Evolutionary conservation across 495 filamentous ascomycete genomes (phyloP).

Genomic region (Podospora australis): DNA sequence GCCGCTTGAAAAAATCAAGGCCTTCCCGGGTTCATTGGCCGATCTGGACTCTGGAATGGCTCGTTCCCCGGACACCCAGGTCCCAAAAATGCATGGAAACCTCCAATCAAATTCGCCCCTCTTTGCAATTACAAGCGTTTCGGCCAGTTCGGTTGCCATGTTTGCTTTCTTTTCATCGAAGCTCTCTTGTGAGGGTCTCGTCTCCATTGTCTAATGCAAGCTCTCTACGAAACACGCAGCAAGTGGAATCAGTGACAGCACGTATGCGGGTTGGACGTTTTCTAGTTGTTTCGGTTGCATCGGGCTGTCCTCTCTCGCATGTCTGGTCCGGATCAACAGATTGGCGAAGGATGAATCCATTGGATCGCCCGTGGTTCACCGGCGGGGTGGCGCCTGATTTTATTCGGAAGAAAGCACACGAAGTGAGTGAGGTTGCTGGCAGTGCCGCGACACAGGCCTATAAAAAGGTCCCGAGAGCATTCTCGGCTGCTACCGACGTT

Average conservation of each 20-base stretch:
- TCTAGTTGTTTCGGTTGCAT: not conserved
- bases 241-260: too few species aligned
- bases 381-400: conserved; percentile 1
- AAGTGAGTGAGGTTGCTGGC: conserved; percentile 1
- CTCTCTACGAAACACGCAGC: too few species aligned
- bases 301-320: not conserved
- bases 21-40: conserved; percentile 13
- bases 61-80: not conserved
- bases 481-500: conserved; percentile 8
- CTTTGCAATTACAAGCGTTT: conserved; percentile 9
- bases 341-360: conserved; percentile 2
- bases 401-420: too few species aligned
- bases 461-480: conserved; percentile 12
- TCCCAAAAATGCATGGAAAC: not conserved
- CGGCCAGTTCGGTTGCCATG: too few species aligned
- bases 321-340: not conserved
- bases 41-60: conserved; percentile 17
- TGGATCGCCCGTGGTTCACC: not conserved
- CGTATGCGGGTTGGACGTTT: too few species aligned
- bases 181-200: too few species aligned
- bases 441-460: conserved; percentile 15
- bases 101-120: not conserved
- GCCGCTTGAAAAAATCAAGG: conserved; percentile 23
- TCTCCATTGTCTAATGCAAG: too few species aligned
- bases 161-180: not conserved